Conservation (phyloP, 352 stramenopile species). For the Pythium sp. region DNA sequence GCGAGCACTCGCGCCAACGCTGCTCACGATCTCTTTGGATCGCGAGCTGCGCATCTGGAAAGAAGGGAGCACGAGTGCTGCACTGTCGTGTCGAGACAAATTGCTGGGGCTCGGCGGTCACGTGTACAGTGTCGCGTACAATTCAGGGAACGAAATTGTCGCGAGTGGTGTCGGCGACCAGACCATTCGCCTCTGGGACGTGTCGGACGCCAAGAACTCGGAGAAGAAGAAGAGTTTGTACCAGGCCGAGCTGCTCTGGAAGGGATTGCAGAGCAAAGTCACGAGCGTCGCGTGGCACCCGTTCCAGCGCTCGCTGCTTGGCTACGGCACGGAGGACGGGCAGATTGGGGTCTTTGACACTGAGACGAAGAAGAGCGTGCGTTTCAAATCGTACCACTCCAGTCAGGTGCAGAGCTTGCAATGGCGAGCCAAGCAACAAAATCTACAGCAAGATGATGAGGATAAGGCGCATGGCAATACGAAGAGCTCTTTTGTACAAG, state of each 20-base stretch:
- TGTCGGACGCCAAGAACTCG: conserved; percentile 15
- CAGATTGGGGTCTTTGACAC: conserved; percentile 57
- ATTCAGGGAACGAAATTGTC: conserved; percentile 24
- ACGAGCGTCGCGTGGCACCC: conserved; percentile 69
- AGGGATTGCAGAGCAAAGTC: conserved; percentile 74
- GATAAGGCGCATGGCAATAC: neutral
- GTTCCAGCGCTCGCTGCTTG: conserved; percentile 42
- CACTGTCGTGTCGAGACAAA: conserved; percentile 35
- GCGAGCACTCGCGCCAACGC: conserved; percentile 10
- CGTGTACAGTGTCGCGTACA: conserved; percentile 54
- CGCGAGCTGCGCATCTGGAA: conserved; percentile 64
- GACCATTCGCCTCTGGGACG: conserved; percentile 66
- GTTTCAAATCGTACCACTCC: conserved; percentile 43
- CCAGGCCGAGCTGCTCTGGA: conserved; percentile 63
- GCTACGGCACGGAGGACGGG: conserved; percentile 74
- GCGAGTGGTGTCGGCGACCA: conserved; percentile 68
- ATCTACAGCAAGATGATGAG: neutral
- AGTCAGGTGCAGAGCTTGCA: conserved; percentile 39
- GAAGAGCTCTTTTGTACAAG: conserved; percentile 35
- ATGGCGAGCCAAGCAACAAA: conserved; percentile 29
- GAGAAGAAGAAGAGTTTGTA: conserved; percentile 21
- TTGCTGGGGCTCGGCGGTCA: conserved; percentile 61
- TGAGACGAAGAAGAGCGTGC: conserved; percentile 46
- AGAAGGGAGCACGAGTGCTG: conserved; percentile 21
- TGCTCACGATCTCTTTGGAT: conserved; percentile 67